These are phyloP conservation scores for Trichomonascus vanleenenianus DNA, from an alignment of 805 yeast species.

Conservation along the genomic window DNA sequence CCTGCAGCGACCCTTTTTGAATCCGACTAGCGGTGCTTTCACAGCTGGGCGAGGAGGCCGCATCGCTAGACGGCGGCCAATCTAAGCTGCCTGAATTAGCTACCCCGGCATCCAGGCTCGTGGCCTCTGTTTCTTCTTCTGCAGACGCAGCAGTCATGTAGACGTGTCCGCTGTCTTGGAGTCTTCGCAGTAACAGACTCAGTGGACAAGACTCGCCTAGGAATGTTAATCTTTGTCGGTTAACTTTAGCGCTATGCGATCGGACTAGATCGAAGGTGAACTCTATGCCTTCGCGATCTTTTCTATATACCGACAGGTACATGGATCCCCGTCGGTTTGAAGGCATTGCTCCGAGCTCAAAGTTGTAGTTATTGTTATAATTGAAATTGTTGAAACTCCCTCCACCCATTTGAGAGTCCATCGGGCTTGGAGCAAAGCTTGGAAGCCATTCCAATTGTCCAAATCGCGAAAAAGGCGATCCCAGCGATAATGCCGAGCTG, in stretches of 20 bases:
- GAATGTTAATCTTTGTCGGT: conserved; percentile 5
- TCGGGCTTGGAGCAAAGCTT: no score
- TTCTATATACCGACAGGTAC: conserved; percentile 2
- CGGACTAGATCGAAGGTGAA: no score
- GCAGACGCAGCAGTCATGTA: background rate
- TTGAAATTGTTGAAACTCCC: background rate
- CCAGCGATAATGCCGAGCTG: no score
- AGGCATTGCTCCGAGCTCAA: background rate
- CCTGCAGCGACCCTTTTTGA: conserved; percentile 2
- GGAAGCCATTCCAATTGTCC: no score
- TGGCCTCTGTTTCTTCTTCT: no score
- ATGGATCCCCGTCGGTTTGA: background rate
- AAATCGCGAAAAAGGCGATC: no score
- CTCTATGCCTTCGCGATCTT: background rate
- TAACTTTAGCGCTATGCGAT: background rate
- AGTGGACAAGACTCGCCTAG: conserved; percentile 13
- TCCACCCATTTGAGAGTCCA: background rate
- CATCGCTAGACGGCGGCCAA: background rate
- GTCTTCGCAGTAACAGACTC: conserved; percentile 3
- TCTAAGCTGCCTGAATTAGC: background rate
- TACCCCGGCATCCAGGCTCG: background rate
- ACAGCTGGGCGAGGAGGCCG: background rate
- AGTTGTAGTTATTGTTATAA: background rate
- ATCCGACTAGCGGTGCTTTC: background rate
- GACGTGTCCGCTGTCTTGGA: conserved; percentile 9